Percentiles rank a stretch among this genome's conserved stretches.
Evolutionary conservation across 2,329 filamentous ascomycete genomes (phyloP).

Genomic region (Xylariaceae sp.): DNA sequence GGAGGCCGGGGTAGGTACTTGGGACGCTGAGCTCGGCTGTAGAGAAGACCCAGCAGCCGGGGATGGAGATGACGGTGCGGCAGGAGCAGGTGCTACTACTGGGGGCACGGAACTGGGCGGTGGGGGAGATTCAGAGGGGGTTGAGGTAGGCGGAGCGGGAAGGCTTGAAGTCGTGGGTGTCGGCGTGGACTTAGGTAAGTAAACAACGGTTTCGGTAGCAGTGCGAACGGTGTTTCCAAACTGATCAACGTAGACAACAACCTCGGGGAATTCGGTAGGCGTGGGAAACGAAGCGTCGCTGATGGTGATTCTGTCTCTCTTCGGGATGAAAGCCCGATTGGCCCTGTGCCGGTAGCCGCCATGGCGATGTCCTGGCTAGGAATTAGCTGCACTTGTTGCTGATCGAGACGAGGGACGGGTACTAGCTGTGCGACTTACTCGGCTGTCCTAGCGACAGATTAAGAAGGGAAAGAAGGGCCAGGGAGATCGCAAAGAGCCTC

Average conservation of each 20-base stretch:
- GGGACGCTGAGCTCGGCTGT: slow-evolving; percentile 21
- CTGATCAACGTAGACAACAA: slow-evolving; percentile 66
- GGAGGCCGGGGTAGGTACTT: slow-evolving; percentile 9
- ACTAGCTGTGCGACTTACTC: slow-evolving; percentile 32
- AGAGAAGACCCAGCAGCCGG: slow-evolving; percentile 13
- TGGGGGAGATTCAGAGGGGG: slow-evolving; percentile 13
- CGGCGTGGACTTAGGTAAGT: slow-evolving; percentile 31
- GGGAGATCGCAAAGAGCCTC: slow-evolving; percentile 48
- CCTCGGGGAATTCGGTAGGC: slow-evolving; percentile 51
- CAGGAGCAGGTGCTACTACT: slow-evolving; percentile 17
- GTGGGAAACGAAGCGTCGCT: slow-evolving; percentile 45
- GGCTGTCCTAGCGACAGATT: slow-evolving; percentile 51
- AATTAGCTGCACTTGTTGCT: slow-evolving; percentile 17
- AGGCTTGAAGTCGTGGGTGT: slow-evolving; percentile 10
- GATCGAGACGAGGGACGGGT: neutral
- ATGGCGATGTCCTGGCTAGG: slow-evolving; percentile 39
- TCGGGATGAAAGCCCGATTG: slow-evolving; percentile 30
- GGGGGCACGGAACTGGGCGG: slow-evolving; percentile 15
- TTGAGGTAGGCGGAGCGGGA: slow-evolving; percentile 10
- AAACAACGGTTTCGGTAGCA: slow-evolving; percentile 45
- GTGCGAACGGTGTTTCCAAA: slow-evolving; percentile 58
- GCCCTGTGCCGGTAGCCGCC: slow-evolving; percentile 40
- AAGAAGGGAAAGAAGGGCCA: slow-evolving; percentile 47
- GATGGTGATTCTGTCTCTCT: slow-evolving; percentile 42
- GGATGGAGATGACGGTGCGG: slow-evolving; percentile 14